These are phyloP conservation scores for Quercus mongolica DNA, from an alignment of 306 rosid genomes.

Conservation along the genomic window DNA sequence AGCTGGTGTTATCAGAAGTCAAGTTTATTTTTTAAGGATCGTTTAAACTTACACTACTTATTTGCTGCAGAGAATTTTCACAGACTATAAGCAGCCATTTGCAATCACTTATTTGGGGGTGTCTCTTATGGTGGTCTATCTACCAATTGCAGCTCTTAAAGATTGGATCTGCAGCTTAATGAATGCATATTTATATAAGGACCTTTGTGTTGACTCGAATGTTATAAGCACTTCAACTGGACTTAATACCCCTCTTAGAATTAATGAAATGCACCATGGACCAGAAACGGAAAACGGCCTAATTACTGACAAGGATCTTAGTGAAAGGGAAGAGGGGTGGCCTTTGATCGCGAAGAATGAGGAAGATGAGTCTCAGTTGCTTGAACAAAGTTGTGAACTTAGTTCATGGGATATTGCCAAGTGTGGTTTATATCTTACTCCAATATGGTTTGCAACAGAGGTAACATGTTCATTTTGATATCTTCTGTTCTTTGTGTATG, in stretches of 20 bases:
- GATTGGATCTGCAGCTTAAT: constrained; percentile 41
- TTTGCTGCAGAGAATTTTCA: constrained; percentile 65
- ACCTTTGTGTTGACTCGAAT: constrained; percentile 13
- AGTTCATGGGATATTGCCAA: constrained; percentile 54
- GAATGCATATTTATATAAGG: constrained; percentile 9
- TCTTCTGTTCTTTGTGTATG: neutral
- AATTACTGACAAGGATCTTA: constrained; percentile 37
- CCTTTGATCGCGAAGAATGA: constrained; percentile 25
- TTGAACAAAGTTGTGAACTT: constrained; percentile 21
- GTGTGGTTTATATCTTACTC: constrained; percentile 58
- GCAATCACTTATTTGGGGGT: constrained; percentile 64
- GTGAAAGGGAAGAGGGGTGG: constrained; percentile 55
- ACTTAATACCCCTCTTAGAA: constrained; percentile 29
- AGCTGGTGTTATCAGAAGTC: too few relatives aligned
- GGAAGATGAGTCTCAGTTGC: constrained; percentile 31
- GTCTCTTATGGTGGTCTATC: constrained; percentile 56
- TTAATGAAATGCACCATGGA: constrained; percentile 20
- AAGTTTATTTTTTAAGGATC: neutral
- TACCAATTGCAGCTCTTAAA: constrained; percentile 53
- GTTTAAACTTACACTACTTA: neutral
- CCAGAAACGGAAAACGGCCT: constrained; percentile 23
- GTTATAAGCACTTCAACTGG: constrained; percentile 18
- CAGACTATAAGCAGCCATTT: constrained; percentile 67
- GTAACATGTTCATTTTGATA: constrained; percentile 28
- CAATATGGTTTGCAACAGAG: constrained; percentile 74